These are phyloP conservation scores for Pholiota conissans DNA, from an alignment of 768 basidiomycete genomes.

Conservation along the genomic window DNA sequence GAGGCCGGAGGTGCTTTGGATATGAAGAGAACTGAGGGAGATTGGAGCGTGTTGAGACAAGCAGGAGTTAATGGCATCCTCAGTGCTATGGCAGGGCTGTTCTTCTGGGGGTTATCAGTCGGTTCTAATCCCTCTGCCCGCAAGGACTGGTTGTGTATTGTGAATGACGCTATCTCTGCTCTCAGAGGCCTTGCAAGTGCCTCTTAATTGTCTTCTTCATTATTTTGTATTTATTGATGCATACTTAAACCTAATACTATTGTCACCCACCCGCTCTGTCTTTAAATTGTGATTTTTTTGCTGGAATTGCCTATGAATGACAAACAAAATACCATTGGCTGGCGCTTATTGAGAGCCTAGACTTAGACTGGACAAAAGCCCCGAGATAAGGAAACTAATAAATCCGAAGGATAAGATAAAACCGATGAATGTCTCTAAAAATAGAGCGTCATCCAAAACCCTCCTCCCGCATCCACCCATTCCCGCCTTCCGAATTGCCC, in stretches of 20 bases:
- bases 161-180: background rate
- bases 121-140: background rate
- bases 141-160: background rate
- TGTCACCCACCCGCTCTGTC: too few relatives aligned
- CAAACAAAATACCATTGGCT: background rate
- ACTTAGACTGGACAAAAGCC: too few relatives aligned
- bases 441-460: background rate
- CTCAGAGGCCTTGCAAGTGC: background rate
- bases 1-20: background rate
- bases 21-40: background rate
- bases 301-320: background rate
- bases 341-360: too few relatives aligned
- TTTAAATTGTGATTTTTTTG: background rate
- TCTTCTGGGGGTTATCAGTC: background rate
- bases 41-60: background rate
- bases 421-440: too few relatives aligned
- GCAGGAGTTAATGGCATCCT: background rate
- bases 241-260: too few relatives aligned
- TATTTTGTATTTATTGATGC: background rate
- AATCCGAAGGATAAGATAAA: too few relatives aligned
- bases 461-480: too few relatives aligned
- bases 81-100: background rate
- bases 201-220: background rate
- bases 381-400: too few relatives aligned
- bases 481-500: too few relatives aligned